Evolutionary conservation across 805 yeast species (phyloP).

Genomic region (Geotrichum ghanense): DNA sequence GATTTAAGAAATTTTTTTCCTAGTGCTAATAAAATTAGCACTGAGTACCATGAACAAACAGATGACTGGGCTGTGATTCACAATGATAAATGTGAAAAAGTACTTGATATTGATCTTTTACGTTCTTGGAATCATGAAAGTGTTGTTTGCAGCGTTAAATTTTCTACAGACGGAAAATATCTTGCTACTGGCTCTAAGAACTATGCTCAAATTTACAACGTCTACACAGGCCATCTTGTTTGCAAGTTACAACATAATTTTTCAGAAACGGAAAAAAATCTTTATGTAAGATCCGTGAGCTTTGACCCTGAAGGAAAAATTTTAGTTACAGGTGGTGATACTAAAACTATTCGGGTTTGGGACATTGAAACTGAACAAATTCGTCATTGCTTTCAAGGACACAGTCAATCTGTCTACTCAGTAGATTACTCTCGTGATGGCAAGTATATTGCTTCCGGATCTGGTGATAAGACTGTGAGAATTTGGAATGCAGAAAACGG

Average conservation of each 20-base stretch:
- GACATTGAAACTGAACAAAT: slow-evolving; percentile 80
- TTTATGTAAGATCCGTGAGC: slow-evolving; percentile 90
- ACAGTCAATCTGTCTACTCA: slow-evolving; percentile 95
- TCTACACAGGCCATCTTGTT: slow-evolving; percentile 79
- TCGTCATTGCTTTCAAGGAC: slow-evolving; percentile 73
- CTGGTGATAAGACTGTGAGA: slow-evolving; percentile 93
- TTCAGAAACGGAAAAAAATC: slow-evolving; percentile 60
- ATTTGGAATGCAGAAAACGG: slow-evolving; percentile 92
- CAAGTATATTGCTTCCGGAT: slow-evolving; percentile 82
- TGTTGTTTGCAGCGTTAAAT: slow-evolving; percentile 94
- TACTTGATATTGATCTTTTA: slow-evolving; percentile 75
- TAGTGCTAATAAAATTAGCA: slow-evolving; percentile 62
- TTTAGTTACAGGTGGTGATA: slow-evolving; percentile 84
- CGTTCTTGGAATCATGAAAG: slow-evolving; percentile 87
- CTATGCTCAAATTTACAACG: slow-evolving; percentile 88
- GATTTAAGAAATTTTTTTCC: slow-evolving; percentile 26
- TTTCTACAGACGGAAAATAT: slow-evolving; percentile 81
- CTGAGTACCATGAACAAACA: slow-evolving; percentile 69
- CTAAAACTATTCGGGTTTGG: slow-evolving; percentile 82
- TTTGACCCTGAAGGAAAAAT: slow-evolving; percentile 92
- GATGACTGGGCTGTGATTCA: slow-evolving; percentile 80
- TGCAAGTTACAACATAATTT: slow-evolving; percentile 80
- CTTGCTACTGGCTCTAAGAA: slow-evolving; percentile 96
- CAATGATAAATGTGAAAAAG: slow-evolving; percentile 72
- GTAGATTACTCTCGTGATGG: slow-evolving; percentile 93